Percentiles rank a stretch among this genome's conserved stretches.
Evolutionary conservation across 176 grass and related monocot species (phyloP).

Genomic region (Metroxylon sagu): DNA sequence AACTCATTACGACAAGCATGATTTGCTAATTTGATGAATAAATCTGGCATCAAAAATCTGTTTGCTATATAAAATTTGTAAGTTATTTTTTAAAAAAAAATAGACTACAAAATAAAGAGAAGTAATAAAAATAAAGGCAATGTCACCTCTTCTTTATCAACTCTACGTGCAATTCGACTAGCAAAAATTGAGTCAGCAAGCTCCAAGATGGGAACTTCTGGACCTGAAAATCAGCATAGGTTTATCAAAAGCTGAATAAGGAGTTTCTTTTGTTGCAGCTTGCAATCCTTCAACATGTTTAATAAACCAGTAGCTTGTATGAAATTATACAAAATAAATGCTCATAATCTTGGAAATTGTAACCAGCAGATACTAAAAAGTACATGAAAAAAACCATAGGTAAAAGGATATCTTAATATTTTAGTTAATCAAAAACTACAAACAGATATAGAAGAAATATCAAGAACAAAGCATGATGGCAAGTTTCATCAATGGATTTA

Average conservation of each 20-base stretch:
- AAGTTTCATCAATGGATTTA: too few relatives aligned
- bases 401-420: too few relatives aligned
- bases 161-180: conserved; percentile 38
- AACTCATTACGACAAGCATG: too few relatives aligned
- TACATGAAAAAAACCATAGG: too few relatives aligned
- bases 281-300: background rate
- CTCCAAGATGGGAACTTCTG: conserved; percentile 37
- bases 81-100: background rate
- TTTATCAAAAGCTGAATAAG: conserved; percentile 1
- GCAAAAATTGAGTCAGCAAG: conserved; percentile 69
- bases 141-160: conserved; percentile 23
- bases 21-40: too few relatives aligned
- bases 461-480: too few relatives aligned
- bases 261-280: background rate
- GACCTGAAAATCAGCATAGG: conserved; percentile 43
- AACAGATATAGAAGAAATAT: too few relatives aligned
- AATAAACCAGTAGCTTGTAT: background rate
- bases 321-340: background rate
- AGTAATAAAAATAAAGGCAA: background rate
- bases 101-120: background rate
- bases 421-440: too few relatives aligned
- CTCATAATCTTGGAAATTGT: background rate
- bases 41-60: too few relatives aligned
- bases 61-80: too few relatives aligned
- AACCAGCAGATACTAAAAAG: too few relatives aligned